Conservation (phyloP, 768 basidiomycete species). For the Boletellus sp. region DNA sequence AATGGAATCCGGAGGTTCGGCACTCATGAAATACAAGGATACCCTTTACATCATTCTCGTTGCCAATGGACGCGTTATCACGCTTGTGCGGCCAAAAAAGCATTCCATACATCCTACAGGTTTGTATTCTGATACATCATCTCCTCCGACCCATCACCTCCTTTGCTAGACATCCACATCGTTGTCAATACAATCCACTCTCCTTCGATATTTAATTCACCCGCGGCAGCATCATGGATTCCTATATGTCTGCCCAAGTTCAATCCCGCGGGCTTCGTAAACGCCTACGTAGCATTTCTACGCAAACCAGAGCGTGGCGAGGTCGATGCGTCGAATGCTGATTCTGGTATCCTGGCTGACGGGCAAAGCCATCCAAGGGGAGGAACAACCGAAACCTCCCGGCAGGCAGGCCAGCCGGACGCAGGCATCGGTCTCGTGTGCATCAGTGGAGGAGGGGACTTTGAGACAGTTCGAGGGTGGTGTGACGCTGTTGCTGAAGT, state of each 20-base stretch:
- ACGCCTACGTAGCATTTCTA: slow-evolving; percentile 81
- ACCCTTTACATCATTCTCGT: slow-evolving; percentile 90
- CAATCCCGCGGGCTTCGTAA: slow-evolving; percentile 84
- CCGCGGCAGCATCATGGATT: slow-evolving; percentile 85
- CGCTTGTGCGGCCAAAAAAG: slow-evolving; percentile 83
- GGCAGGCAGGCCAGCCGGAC: slow-evolving; percentile 20
- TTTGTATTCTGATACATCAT: slow-evolving; percentile 27
- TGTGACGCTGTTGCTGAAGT: slow-evolving; percentile 65
- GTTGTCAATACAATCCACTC: slow-evolving; percentile 87
- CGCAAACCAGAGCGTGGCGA: slow-evolving; percentile 36
- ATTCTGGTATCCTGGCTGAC: not conserved
- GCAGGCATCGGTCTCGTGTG: slow-evolving; percentile 66
- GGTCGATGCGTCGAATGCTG: not conserved
- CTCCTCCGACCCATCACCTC: not conserved
- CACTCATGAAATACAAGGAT: slow-evolving; percentile 48
- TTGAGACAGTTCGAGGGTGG: slow-evolving; percentile 79
- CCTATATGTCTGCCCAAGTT: slow-evolving; percentile 96
- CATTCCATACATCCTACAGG: slow-evolving; percentile 95
- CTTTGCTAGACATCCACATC: slow-evolving; percentile 71
- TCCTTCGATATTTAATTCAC: slow-evolving; percentile 72
- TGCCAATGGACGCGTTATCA: slow-evolving; percentile 72
- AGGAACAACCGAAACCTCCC: not conserved
- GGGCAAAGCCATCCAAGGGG: slow-evolving; percentile 2
- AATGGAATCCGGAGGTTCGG: not conserved
- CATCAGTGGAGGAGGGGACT: slow-evolving; percentile 78